Evolutionary conservation across 164 flowering plant genomes (phyloP).

Genomic region (Euptelea pleiosperma): DNA sequence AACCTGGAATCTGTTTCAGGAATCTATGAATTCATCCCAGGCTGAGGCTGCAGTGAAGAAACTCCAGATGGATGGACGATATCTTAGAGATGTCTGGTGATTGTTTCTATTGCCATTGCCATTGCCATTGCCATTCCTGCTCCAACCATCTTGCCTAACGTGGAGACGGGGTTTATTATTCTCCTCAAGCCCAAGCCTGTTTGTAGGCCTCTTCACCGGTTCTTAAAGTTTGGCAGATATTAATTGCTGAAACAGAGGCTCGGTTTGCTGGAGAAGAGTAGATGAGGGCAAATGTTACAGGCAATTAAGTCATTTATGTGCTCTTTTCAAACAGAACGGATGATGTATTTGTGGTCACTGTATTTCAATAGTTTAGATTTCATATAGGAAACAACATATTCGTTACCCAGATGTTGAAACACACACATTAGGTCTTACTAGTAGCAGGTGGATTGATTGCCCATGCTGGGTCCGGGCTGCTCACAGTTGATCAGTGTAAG

Average conservation of each 20-base stretch:
- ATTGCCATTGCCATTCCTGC: background rate
- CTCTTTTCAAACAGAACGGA: background rate
- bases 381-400: background rate
- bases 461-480: too few species aligned
- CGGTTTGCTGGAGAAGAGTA: too few species aligned
- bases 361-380: conserved; percentile 1
- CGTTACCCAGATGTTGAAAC: background rate
- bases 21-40: conserved; percentile 40
- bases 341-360: background rate
- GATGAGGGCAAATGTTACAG: background rate
- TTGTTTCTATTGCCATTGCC: background rate
- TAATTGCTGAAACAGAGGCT: too few species aligned
- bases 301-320: background rate
- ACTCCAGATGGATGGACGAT: conserved; percentile 63
- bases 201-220: too few species aligned
- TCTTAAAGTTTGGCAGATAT: too few species aligned
- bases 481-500: too few species aligned
- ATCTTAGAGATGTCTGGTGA: conserved; percentile 83
- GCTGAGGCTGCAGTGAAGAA: conserved; percentile 68
- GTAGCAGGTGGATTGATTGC: too few species aligned
- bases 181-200: background rate
- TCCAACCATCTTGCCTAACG: background rate
- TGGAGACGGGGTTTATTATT: background rate
- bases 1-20: conserved; percentile 38
- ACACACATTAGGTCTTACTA: background rate